Evolutionary conservation across 2,329 filamentous ascomycete genomes (phyloP), one percentile per base, ranked within the genome.

Genomic region (Piedraia hortae): DNA sequence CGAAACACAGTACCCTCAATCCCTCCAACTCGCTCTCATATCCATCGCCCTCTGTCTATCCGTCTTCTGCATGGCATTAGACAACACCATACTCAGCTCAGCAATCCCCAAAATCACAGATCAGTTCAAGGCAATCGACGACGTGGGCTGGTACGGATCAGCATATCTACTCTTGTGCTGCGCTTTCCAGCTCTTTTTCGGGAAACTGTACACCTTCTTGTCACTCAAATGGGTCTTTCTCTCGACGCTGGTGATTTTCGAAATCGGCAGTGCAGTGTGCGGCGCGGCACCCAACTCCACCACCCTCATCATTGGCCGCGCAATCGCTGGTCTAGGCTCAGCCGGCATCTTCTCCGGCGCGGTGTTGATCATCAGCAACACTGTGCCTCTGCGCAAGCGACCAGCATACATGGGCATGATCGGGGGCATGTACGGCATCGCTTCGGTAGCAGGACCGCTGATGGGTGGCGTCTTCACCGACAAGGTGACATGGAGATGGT

Each of bases 281-380:
- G 56, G 49, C 30, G 44, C 49, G 13, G 54, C 55, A 5, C 53
- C 53, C 7, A 54, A 46, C 29, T 54, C 50, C 4, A 45, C 35
- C 2, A 46, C 53, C 9, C 36, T 60, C 15, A 56, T 60, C 31
- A 39, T 58, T 18, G 56, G 56, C 6, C 46, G 56, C 25, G 53
- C 52, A 0, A 38, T 60, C 20, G 45, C 53, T 13, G 56, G 56
- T 24, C 32, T 57, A 0, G 56, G 54, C 4, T 44, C 45, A 8
- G 54, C 53, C 14, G 56, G 55, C 12, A 49, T 59, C 27, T 55
- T 52, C 33, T 41, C 37, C 11, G 55, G 54, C 19, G 53, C 50
- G 12, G 48, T 53, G 20, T 37, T 51, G 17, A 55, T 54, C 28
- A 41, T 56, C 11, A 41, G 46, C 10, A 44, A 40, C 26, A 48